Evolutionary conservation across 352 stramenopile species (phyloP).

Genomic region (Thalassiosira hispida): DNA sequence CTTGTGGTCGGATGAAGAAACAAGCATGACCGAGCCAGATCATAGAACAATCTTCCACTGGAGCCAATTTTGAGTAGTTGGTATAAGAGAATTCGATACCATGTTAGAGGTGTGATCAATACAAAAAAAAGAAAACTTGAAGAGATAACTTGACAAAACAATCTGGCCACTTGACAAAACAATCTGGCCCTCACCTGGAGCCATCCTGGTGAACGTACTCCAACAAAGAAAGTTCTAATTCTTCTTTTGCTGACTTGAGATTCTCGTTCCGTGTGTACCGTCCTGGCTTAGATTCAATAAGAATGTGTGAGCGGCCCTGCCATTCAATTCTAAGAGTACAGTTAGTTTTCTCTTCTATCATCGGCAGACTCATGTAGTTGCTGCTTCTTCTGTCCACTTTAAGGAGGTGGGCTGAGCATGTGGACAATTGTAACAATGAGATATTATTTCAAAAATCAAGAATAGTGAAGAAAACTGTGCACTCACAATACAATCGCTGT

Average conservation of each 20-base stretch:
- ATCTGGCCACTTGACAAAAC: no score
- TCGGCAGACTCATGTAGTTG: background rate
- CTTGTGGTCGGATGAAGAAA: conserved; percentile 16
- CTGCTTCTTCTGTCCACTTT: background rate
- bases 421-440: conserved; percentile 8
- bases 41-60: conserved; percentile 29
- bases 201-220: no score
- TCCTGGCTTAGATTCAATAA: conserved; percentile 20
- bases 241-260: no score
- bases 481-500: conserved; percentile 28
- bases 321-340: conserved; percentile 16
- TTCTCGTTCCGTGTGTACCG: no score
- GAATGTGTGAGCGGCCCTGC: background rate
- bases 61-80: conserved; percentile 5
- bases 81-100: conserved; percentile 12
- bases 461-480: background rate
- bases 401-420: conserved; percentile 8
- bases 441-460: background rate
- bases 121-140: no score
- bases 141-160: no score
- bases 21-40: conserved; percentile 18
- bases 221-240: conserved; percentile 20
- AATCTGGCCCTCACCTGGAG: no score
- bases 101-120: no score
- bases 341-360: conserved; percentile 8